Percentiles rank a stretch among this genome's conserved stretches.
These are phyloP conservation scores for Sporothrix globosa DNA, from an alignment of 2,329 filamentous ascomycete species.

Conservation along the genomic window DNA sequence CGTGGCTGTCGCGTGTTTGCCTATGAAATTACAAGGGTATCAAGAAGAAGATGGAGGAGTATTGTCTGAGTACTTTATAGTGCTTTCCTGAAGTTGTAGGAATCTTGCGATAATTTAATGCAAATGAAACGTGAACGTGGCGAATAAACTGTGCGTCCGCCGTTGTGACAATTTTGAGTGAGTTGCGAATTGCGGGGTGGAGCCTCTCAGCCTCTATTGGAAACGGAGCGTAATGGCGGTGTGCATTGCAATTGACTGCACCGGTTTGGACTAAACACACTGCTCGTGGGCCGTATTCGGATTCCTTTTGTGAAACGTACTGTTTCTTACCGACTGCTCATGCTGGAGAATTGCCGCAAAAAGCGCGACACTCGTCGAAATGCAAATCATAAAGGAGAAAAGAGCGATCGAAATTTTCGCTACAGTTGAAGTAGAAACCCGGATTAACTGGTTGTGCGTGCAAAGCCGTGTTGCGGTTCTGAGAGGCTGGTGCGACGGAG, in stretches of 20 bases:
- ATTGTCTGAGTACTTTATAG: too few relatives aligned
- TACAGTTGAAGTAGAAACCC: background rate
- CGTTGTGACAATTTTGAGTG: background rate
- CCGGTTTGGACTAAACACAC: background rate
- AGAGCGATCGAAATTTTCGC: background rate
- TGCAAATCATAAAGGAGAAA: background rate
- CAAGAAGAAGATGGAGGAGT: too few relatives aligned
- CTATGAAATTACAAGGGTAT: too few relatives aligned
- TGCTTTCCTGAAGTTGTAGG: background rate
- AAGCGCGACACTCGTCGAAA: background rate
- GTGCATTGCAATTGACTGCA: background rate
- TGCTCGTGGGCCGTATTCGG: background rate
- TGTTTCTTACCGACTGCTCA: background rate
- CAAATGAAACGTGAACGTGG: background rate
- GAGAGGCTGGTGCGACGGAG: background rate
- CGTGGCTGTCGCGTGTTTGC: too few relatives aligned
- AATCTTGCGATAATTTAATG: background rate
- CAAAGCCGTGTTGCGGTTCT: background rate
- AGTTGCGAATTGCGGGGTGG: background rate
- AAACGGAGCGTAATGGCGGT: background rate
- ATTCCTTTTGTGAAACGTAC: background rate
- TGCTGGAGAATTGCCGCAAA: constrained; percentile 6
- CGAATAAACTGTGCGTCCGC: background rate
- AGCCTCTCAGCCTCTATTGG: background rate
- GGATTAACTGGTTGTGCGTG: background rate